These are phyloP conservation scores for Glycine soja DNA, from an alignment of 306 rosid genomes.

Conservation along the genomic window DNA sequence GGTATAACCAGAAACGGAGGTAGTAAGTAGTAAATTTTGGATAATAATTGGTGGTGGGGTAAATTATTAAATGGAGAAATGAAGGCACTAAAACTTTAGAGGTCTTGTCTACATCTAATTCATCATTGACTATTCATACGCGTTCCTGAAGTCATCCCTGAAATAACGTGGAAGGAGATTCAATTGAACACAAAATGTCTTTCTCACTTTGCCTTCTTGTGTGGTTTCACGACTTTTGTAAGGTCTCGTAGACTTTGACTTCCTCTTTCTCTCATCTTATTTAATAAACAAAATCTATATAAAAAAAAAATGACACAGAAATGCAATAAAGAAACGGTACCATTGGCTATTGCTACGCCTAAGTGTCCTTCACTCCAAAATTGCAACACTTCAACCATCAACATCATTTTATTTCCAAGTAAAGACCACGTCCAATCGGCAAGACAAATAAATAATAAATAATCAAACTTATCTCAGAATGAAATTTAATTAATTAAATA, in stretches of 20 bases:
- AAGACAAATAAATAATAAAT: neutral
- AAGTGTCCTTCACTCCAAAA: slow-evolving; percentile 39
- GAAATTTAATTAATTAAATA: neutral
- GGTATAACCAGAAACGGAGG: no score
- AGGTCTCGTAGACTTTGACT: slow-evolving; percentile 49
- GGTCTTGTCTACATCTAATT: neutral
- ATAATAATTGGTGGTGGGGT: neutral
- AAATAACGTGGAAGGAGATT: slow-evolving; percentile 29
- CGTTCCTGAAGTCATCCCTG: slow-evolving; percentile 31
- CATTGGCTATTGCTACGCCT: slow-evolving; percentile 53
- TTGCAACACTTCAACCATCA: neutral
- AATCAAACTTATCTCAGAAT: neutral
- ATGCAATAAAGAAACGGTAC: neutral
- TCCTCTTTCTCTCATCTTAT: neutral
- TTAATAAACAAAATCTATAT: neutral
- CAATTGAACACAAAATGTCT: neutral
- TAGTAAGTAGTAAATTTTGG: neutral
- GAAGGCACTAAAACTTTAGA: neutral
- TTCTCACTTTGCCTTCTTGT: neutral
- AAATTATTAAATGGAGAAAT: neutral
- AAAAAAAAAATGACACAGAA: neutral
- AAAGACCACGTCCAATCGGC: neutral
- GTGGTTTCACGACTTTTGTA: neutral
- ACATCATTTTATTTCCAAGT: neutral
- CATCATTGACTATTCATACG: slow-evolving; percentile 18